Evolutionary conservation across 2,329 filamentous ascomycete species (phyloP).

Genomic region (Aspergillus sp.): DNA sequence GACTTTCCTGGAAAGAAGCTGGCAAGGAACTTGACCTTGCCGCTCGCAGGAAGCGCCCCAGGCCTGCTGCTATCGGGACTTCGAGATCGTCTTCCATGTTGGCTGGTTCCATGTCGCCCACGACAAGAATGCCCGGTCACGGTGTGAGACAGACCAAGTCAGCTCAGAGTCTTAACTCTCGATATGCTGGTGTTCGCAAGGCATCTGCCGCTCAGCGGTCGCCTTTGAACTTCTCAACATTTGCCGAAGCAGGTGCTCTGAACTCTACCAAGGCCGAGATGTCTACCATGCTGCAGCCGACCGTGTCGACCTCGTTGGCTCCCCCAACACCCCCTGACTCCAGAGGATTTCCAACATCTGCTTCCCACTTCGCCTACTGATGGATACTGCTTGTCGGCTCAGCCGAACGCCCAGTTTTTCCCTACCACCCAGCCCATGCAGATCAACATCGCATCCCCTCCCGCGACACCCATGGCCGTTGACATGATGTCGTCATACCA

Average conservation of each 20-base stretch:
- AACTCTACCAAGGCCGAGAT: slow-evolving; percentile 30
- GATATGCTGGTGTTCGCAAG: slow-evolving; percentile 44
- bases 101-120: slow-evolving; percentile 39
- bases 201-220: slow-evolving; percentile 42
- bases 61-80: slow-evolving; percentile 43
- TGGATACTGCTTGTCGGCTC: slow-evolving; percentile 32
- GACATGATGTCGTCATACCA: slow-evolving; percentile 35
- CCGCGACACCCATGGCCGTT: slow-evolving; percentile 36
- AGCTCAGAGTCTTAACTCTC: slow-evolving; percentile 39
- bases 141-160: slow-evolving; percentile 44
- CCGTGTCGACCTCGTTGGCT: slow-evolving; percentile 31
- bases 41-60: slow-evolving; percentile 41
- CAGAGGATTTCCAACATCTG: slow-evolving; percentile 38
- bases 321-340: slow-evolving; percentile 40
- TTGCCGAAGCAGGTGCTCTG: slow-evolving; percentile 38
- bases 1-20: slow-evolving; percentile 28
- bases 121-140: slow-evolving; percentile 31
- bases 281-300: slow-evolving; percentile 27
- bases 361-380: slow-evolving; percentile 36
- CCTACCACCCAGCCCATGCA: slow-evolving; percentile 36
- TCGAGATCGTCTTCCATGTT: slow-evolving; percentile 33
- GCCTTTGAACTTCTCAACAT: slow-evolving; percentile 41
- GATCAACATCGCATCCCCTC: slow-evolving; percentile 40
- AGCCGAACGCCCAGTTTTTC: slow-evolving; percentile 30
- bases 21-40: slow-evolving; percentile 43